These are phyloP conservation scores for Hysterangium stoloniferum DNA, from an alignment of 768 basidiomycete species.

Conservation along the genomic window DNA sequence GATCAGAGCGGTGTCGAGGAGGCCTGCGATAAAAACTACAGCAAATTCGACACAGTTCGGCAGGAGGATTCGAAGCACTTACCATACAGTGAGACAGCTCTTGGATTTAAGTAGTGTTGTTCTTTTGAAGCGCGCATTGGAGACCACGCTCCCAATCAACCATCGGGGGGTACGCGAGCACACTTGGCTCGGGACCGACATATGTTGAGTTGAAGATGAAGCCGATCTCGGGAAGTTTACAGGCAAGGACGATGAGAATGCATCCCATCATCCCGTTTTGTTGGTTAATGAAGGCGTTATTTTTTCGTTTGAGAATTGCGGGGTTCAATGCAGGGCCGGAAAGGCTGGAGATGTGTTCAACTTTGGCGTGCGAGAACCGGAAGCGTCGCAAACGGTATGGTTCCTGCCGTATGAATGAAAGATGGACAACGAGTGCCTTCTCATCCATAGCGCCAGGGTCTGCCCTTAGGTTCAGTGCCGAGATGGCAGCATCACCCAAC, in stretches of 20 bases:
- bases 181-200: constrained; percentile 3
- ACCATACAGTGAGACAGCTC: too few relatives aligned
- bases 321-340: not conserved
- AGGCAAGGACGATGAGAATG: constrained; percentile 8
- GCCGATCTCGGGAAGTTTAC: constrained; percentile 5
- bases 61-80: too few relatives aligned
- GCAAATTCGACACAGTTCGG: too few relatives aligned
- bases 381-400: not conserved
- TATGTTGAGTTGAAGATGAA: constrained; percentile 5
- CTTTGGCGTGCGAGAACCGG: not conserved
- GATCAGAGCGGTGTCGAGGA: too few relatives aligned
- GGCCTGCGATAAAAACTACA: too few relatives aligned
- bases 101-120: not conserved
- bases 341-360: not conserved
- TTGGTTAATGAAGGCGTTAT: constrained; percentile 1
- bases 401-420: not conserved
- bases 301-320: not conserved
- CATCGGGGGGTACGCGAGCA: not conserved
- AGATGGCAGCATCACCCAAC: constrained; percentile 9
- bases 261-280: constrained; percentile 5
- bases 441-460: not conserved
- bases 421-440: not conserved
- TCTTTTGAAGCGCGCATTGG: not conserved
- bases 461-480: constrained; percentile 1
- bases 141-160: constrained; percentile 4